Evolutionary conservation across 177 flowering plant genomes (phyloP), one percentile per base, ranked within the genome.

Genomic region (Telopea speciosissima): DNA sequence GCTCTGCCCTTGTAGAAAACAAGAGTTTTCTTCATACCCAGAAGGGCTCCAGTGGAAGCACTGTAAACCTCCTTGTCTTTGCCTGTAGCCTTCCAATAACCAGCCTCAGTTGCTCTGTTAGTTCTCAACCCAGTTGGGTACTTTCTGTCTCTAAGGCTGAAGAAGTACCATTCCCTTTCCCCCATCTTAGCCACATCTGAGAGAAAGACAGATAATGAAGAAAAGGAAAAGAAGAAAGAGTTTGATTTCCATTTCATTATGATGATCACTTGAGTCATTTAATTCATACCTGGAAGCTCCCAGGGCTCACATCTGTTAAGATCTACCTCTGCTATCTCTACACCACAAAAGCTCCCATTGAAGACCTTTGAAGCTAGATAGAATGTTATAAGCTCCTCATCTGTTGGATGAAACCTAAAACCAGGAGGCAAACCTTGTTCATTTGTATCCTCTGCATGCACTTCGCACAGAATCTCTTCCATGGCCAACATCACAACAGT

Each of bases 1-100:
- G 98, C 98, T 76, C 98, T 85, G 21, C 98, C 98, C 56, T 74
- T 86, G 88, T 93, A 93, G 83, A 91, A 93, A 54, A 93, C 98
- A 1, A 93, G 91, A 23, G 98, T 93, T 77, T 93, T 93, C 83
- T 91, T 93, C 97, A 93, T 85, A 25, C 98, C 98, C 33, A 91
- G 75, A n/a, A 90, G 74, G 13, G 75, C 72, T 49, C 83, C 84
- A 62, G 8, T 82, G 1, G 79, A 68, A 10, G 82, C 78, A 73
- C 86, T 81, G 79, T 79, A 82, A 0, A 93, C 85, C 71, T 89
- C 89, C 33, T 85, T 81, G 68, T 93, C 98, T 78, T 91, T 91
- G 9, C 98, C 98, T 0, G 98, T 92, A 28, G 97, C 96, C 63
- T 90, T 92, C 97, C 97, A 92, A 69, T 90, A 92, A 0, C 97